Evolutionary conservation across 768 basidiomycete genomes (phyloP), one percentile per base, ranked within the genome.

Genomic region (Termitomyces sp.): DNA sequence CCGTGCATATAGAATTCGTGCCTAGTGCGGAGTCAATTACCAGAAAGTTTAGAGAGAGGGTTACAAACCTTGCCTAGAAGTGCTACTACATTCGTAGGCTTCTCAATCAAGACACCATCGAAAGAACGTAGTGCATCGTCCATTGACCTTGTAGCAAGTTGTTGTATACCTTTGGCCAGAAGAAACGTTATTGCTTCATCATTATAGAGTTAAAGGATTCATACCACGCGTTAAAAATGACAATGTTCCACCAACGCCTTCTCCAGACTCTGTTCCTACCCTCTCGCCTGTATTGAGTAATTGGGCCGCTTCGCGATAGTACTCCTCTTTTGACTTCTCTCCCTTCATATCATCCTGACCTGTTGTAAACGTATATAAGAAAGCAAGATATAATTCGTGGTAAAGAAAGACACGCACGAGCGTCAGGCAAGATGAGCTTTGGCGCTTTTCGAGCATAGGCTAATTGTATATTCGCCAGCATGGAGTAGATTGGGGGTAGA

Each of bases 11-110:
- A 92, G 78, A 58, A 97, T 91, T 57, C 96, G 84, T 1, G 91
- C 96, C 89, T 94, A 67, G 6, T 15, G 7, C 9, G 15, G 38
- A 40, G 46, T 8, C n/a, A 54, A 55, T 36, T 50, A 20, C 13
- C 28, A n/a, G 20, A 60, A 32, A 24, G 3, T 16, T 42, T 6
- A 7, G 7, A 22, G 24, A 5, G 15, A 32, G 49, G n/a, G 22
- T 33, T 9, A 36, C n/a, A 51, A 52, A 90, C 94, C 79, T 96
- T 94, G 58, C 94, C 95, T 9, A 94, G 79, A 5, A 96, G 78
- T 0, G 96, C 95, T 39, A 96, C 85, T 6, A 97, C 70, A 69
- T 98, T 96, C 18, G 88, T 92, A 0, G 95, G 91, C 68, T 90
- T 90, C 63, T 85, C 80, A 2, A 78, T 78, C 9, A 98, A 79